Evolutionary conservation across 164 flowering plant genomes (phyloP).

Genomic region (Vitis amurensis): DNA sequence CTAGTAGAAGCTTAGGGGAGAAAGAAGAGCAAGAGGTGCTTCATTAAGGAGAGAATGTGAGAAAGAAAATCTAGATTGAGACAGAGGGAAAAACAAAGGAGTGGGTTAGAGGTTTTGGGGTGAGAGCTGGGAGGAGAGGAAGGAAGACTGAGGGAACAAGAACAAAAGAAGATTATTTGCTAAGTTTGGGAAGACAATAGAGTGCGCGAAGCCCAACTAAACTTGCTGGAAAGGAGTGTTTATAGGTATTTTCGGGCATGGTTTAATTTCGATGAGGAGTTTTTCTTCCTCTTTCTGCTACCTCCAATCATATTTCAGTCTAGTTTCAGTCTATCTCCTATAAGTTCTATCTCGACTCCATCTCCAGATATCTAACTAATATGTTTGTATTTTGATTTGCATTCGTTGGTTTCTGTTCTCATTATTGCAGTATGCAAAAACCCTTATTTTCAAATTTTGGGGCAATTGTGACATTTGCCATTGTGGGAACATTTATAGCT

Average conservation of each 20-base stretch:
- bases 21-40: no score
- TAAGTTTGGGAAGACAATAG: no score
- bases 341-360: constrained; percentile 40
- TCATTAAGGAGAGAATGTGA: no score
- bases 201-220: no score
- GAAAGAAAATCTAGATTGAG: no score
- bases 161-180: no score
- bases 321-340: constrained; percentile 94
- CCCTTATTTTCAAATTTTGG: constrained; percentile 99
- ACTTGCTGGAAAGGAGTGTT: no score
- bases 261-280: constrained; percentile 88
- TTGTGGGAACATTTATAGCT: constrained; percentile 87
- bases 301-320: constrained; percentile 96
- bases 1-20: no score
- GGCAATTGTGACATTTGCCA: constrained; percentile 96
- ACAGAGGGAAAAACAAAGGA: no score
- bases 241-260: constrained; percentile 35
- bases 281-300: constrained; percentile 74
- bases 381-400: background rate
- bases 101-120: no score
- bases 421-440: constrained; percentile 52
- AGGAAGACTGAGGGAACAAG: no score
- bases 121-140: no score
- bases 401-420: background rate
- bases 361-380: background rate